Evolutionary conservation across 1,139 yeast species (phyloP).

Genomic region (Pichia sp.): DNA sequence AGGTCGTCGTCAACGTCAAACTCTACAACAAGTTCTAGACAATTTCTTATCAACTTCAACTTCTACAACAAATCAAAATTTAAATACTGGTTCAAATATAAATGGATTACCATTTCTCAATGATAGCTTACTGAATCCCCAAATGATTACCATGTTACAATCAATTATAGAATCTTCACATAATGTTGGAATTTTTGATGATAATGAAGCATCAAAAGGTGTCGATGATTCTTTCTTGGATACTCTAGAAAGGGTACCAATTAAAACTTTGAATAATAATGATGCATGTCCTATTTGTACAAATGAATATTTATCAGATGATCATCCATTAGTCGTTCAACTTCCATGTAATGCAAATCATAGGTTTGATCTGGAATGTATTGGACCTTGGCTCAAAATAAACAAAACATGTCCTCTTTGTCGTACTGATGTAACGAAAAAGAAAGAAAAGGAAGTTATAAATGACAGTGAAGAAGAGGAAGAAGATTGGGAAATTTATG

Average conservation of each 20-base stretch:
- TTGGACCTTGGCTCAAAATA: conserved; percentile 79
- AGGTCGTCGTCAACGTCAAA: conserved; percentile 13
- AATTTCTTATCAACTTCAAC: conserved; percentile 17
- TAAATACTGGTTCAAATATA: conserved; percentile 1
- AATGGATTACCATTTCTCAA: not conserved
- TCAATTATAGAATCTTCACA: conserved; percentile 12
- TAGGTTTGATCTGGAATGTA: conserved; percentile 80
- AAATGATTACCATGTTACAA: conserved; percentile 13
- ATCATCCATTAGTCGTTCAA: conserved; percentile 71
- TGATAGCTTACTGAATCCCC: conserved; percentile 1
- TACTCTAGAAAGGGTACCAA: conserved; percentile 61
- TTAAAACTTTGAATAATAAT: conserved; percentile 39
- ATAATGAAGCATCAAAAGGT: conserved; percentile 32
- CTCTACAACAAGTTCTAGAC: conserved; percentile 19
- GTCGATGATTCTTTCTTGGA: conserved; percentile 68
- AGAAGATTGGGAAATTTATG: conserved; percentile 40
- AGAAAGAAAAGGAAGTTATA: conserved; percentile 30
- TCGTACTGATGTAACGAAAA: conserved; percentile 52
- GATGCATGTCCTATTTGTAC: conserved; percentile 85
- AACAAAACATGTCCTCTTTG: conserved; percentile 87
- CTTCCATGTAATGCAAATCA: conserved; percentile 72
- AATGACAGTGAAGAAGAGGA: conserved; percentile 58
- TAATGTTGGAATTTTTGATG: conserved; percentile 7
- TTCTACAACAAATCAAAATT: conserved; percentile 3
- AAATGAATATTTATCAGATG: conserved; percentile 59